A percentile compares a stretch with the other conserved stretches of the same genome.
Evolutionary conservation across 257 asterid genomes (phyloP).

Genomic region (Thymus quinquecostatus): DNA sequence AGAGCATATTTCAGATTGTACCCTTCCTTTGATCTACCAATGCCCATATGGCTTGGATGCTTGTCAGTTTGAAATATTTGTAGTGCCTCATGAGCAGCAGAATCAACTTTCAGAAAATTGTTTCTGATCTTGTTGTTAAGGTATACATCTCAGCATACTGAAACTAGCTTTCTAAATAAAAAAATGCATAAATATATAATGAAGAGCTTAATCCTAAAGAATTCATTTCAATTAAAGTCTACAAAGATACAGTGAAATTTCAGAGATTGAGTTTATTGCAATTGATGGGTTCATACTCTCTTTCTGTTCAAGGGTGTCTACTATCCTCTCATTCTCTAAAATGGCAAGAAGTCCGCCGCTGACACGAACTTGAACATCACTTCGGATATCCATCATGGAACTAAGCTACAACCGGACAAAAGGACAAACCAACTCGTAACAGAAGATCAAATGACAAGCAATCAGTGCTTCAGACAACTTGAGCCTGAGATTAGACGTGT

Average conservation of each 20-base stretch:
- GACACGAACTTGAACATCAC: constrained; percentile 96
- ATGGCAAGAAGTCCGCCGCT: constrained; percentile 97
- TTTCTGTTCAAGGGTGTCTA: constrained; percentile 72
- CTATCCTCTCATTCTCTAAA: constrained; percentile 86
- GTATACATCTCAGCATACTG: constrained; percentile 33
- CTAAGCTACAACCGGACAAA: constrained; percentile 62
- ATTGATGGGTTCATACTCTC: constrained; percentile 78
- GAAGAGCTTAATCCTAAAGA: constrained; percentile 15
- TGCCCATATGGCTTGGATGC: constrained; percentile 99
- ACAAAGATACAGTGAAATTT: constrained; percentile 86
- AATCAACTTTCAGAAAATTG: constrained; percentile 91
- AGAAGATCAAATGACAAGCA: constrained; percentile 22
- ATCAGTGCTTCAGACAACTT: constrained; percentile 8
- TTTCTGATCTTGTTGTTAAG: constrained; percentile 68
- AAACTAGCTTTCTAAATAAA: constrained; percentile 27
- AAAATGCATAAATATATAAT: constrained; percentile 22
- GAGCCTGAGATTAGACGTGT: constrained; percentile 18
- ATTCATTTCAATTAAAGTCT: constrained; percentile 15
- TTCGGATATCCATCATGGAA: constrained; percentile 92
- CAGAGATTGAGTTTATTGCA: constrained; percentile 69
- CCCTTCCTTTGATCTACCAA: constrained; percentile 99
- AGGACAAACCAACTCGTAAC: constrained; percentile 22
- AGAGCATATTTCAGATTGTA: constrained; percentile 36
- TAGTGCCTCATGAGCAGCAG: constrained; percentile 89
- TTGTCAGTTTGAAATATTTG: constrained; percentile 95